Base-by-base conservation (phyloP, 2,329 filamentous ascomycete genomes). In the Venturia asperata region DNA sequence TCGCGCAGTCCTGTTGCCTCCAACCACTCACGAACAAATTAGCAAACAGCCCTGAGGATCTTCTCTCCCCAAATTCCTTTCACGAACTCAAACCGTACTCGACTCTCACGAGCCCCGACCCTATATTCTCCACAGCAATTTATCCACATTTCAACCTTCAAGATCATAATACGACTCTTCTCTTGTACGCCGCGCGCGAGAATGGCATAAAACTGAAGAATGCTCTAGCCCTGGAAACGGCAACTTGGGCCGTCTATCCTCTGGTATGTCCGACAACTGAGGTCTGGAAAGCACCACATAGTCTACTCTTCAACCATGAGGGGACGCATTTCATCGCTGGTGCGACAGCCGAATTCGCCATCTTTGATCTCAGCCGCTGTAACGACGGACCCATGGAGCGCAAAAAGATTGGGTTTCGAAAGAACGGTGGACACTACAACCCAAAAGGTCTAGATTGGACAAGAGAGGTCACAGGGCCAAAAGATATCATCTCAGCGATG, bases 131-230 rank as follows among this genome's bases (percentile, higher is more conserved):
- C 27, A 81, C 80, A 55, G 77, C 82, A 2, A 70, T 81, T 13
- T 83, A 85, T 68, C 85, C 85, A 0, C 74, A 76, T 65, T 88
- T 81, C 74, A 74, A 79, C 65, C 74, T 85, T 15, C 76, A 79
- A 56, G 78, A 85, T 64, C 71, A 79, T 1, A 76, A 75, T 6
- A 83, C 77, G 1, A 79, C 78, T 1, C 72, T 83, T 4, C 75
- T 85, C 11, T 77, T 87, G 1, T 77, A 80, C 30, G 82, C 82
- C 45, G 73, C 79, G 5, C 75, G 79, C 37, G 80, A 85, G 67
- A 80, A 82, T 60, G 85, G 85, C 5, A 81, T 87, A 64, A 78
- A 79, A 11, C 74, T 87, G 17, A 75, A 78, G 66, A 87, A 85
- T 61, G 81, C 81, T 1, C 72, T 87, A 21, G 77, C 79, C 64